Evolutionary conservation across 805 yeast genomes (phyloP).

Genomic region (Wickerhamomyces rabaulensis): DNA sequence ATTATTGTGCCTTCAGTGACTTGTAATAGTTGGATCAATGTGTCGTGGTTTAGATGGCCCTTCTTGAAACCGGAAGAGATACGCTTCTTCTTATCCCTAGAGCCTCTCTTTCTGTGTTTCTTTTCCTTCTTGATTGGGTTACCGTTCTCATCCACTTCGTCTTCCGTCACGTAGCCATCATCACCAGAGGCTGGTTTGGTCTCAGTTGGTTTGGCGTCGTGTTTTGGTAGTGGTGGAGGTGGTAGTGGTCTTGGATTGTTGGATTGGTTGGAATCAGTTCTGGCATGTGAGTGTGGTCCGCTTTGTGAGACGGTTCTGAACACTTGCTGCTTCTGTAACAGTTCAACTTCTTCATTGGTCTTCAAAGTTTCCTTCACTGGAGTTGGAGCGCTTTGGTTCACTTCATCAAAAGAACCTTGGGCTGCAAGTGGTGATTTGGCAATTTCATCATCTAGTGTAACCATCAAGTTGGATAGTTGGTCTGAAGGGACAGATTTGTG

Average conservation of each 20-base stretch:
- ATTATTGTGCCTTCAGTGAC: slow-evolving; percentile 37
- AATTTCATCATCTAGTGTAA: slow-evolving; percentile 9
- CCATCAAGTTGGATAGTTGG: slow-evolving; percentile 10
- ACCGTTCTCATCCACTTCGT: slow-evolving; percentile 11
- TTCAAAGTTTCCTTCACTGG: not conserved
- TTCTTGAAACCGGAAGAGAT: slow-evolving; percentile 12
- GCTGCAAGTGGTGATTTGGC: not conserved
- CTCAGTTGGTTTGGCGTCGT: slow-evolving; percentile 11
- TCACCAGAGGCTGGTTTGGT: slow-evolving; percentile 3
- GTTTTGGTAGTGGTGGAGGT: slow-evolving; percentile 25
- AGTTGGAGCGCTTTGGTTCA: not conserved
- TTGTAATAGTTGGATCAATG: slow-evolving; percentile 30
- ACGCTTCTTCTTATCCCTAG: slow-evolving; percentile 7
- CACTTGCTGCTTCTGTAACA: not conserved
- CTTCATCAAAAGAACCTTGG: not conserved
- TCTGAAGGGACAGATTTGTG: not conserved
- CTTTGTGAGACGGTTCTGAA: not conserved
- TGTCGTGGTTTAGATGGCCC: slow-evolving; percentile 25
- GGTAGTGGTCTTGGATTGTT: slow-evolving; percentile 21
- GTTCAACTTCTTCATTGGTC: not conserved
- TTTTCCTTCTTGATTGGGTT: not conserved
- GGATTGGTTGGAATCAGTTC: slow-evolving; percentile 1
- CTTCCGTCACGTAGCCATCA: slow-evolving; percentile 24
- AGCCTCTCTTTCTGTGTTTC: slow-evolving; percentile 1
- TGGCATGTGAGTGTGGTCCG: not conserved